Evolutionary conservation across 106 monocot genomes (phyloP).

Genomic region (Dactylorhiza incarnata): DNA sequence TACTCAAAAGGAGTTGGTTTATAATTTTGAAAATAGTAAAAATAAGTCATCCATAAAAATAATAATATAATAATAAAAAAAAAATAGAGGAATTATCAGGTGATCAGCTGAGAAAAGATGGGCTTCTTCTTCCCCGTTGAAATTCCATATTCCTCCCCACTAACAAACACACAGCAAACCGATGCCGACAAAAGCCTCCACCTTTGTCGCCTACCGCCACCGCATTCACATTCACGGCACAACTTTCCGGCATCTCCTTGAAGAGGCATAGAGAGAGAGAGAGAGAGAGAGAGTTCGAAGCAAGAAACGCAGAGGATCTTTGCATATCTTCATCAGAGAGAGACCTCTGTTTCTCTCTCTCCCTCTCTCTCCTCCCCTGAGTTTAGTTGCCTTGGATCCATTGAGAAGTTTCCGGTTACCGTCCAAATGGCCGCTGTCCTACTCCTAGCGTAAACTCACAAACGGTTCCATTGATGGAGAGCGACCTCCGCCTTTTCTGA

Average conservation of each 20-base stretch:
- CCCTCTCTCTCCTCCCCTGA: neutral
- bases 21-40: too few relatives aligned
- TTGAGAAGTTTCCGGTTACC: neutral
- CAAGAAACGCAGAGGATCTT: neutral
- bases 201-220: constrained; percentile 23
- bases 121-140: neutral
- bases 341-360: neutral
- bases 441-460: neutral
- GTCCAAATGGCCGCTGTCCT: neutral
- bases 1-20: too few relatives aligned
- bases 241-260: neutral
- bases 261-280: neutral
- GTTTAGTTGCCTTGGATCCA: neutral
- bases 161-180: constrained; percentile 19
- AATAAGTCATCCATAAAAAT: too few relatives aligned
- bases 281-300: neutral
- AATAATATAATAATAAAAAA: too few relatives aligned
- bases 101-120: neutral
- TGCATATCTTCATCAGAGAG: neutral
- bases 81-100: too few relatives aligned
- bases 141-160: constrained; percentile 22
- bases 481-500: neutral
- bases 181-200: constrained; percentile 18
- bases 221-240: constrained; percentile 7
- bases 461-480: constrained; percentile 2